Evolutionary conservation across 169 alveolate genomes (phyloP).

Genomic region (Plasmodium knowlesi): DNA sequence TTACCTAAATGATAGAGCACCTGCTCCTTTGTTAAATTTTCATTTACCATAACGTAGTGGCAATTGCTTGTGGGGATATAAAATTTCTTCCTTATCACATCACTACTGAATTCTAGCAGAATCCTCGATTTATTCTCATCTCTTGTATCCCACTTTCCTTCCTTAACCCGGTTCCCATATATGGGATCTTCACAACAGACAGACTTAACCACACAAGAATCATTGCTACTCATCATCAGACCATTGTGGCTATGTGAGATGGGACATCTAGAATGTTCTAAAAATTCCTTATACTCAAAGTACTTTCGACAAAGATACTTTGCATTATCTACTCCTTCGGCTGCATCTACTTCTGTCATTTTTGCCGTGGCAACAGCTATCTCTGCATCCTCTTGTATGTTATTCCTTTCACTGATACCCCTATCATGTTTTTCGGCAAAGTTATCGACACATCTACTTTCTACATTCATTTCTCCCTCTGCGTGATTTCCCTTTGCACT

Average conservation of each 20-base stretch:
- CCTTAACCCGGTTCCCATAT: background rate
- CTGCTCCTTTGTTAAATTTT: slow-evolving; percentile 19
- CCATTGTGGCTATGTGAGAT: background rate
- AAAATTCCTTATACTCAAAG: slow-evolving; percentile 22
- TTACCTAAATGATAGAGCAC: slow-evolving; percentile 24
- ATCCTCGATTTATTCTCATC: background rate
- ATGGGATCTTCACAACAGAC: background rate
- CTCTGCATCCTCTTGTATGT: background rate
- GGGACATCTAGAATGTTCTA: background rate
- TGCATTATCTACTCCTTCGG: background rate
- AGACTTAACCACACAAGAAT: background rate
- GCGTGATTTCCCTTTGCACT: background rate
- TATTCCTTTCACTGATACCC: background rate
- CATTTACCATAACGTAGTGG: slow-evolving; percentile 32
- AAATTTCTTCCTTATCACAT: slow-evolving; percentile 42
- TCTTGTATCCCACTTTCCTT: background rate
- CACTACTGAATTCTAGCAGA: background rate
- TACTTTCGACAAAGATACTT: background rate
- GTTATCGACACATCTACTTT: background rate
- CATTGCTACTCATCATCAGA: background rate
- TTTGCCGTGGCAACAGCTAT: background rate
- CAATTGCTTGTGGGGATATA: slow-evolving; percentile 16
- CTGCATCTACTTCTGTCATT: background rate
- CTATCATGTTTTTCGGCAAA: background rate
- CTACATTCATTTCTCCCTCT: too few species aligned